phyloP scores from a whole-genome alignment of 495 filamentous ascomycete species.

The Penicillium verhagenii region DNA sequence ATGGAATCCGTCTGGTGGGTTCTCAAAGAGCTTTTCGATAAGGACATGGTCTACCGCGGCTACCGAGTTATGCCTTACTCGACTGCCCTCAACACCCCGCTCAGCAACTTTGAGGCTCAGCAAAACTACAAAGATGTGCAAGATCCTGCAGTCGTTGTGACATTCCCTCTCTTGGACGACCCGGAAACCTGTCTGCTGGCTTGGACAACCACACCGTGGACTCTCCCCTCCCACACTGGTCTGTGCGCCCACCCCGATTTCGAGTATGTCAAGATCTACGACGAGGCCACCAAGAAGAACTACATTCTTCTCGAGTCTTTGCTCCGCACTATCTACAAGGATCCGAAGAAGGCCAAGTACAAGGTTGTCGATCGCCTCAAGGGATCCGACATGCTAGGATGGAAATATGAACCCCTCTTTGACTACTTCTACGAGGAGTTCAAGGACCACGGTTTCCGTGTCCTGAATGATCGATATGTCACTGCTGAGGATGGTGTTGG shows the following conservation, averaged over 20 bases:
- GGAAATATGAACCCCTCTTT: conserved; percentile 90
- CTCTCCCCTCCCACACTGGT: conserved; percentile 73
- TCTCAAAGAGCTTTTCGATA: conserved; percentile 88
- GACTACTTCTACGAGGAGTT: conserved; percentile 93
- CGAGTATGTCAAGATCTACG: conserved; percentile 90
- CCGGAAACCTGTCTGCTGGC: conserved; percentile 74
- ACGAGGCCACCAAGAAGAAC: conserved; percentile 76
- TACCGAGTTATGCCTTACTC: conserved; percentile 95
- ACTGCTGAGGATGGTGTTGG: conserved; percentile 91
- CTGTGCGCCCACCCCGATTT: conserved; percentile 85
- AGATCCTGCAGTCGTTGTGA: conserved; percentile 88
- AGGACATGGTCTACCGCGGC: conserved; percentile 83
- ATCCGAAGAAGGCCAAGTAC: conserved; percentile 95
- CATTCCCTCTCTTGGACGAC: conserved; percentile 78
- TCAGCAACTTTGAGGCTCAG: conserved; percentile 91
- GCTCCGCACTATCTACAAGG: conserved; percentile 86
- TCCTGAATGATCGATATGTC: conserved; percentile 86
- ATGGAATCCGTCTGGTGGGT: conserved; percentile 99
- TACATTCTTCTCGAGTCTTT: conserved; percentile 88
- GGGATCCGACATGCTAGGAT: conserved; percentile 86
- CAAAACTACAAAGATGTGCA: conserved; percentile 95
- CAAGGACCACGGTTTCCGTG: conserved; percentile 81
- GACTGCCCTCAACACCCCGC: conserved; percentile 82
- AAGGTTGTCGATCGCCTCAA: conserved; percentile 79
- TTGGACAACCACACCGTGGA: conserved; percentile 98